Evolutionary conservation across 2,329 filamentous ascomycete genomes (phyloP), one percentile per base, ranked within the genome.

Genomic region (Claviceps capensis): DNA sequence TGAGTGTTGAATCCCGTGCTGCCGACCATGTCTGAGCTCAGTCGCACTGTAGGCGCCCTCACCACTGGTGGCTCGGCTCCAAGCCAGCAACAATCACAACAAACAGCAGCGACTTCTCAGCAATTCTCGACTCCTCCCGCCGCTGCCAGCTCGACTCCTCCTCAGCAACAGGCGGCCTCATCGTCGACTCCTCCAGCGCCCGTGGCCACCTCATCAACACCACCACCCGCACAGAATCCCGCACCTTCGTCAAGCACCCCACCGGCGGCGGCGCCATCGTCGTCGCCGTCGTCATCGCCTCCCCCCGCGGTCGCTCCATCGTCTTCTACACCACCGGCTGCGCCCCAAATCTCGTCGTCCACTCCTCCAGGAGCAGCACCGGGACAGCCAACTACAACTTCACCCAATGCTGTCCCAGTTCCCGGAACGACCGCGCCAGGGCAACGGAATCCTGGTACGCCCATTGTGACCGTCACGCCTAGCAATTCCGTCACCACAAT

Each of bases 401-500:
- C 56, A 23, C 22, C 55, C 26, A 46, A 11, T 11, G 14, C 5
- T 36, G 34, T 52, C 43, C 42, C 56, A 13, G 7, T 47, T 22
- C 44, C 55, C 36, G 23, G 50, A 13, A 40, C 51, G n/a, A 52
- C 51, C 37, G 34, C 55, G 13, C 52, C 55, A 1, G 41, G 56
- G 2, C 43, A 58, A 22, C 48, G 57, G 11, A n/a, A 57, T 38
- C 19, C 46, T 16, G 53, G 54, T n/a, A 54, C 57, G 8, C 57
- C 61, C 2, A 49, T 63, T 3, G 45, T 63, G n/a, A 63, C 58
- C 16, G 56, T 64, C 3, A 61, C 58, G 9, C 57, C 58, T 40
- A 59, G 53, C 48, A 53, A 55, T 9, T 22, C 51, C 8, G 42
- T 51, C 6, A 55, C 53, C 14, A 52, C 53, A 30, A 49, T 61